Evolutionary conservation across 2,329 filamentous ascomycete genomes (phyloP), one percentile per base, ranked within the genome.

Genomic region (Chalaropsis ovoidea): DNA sequence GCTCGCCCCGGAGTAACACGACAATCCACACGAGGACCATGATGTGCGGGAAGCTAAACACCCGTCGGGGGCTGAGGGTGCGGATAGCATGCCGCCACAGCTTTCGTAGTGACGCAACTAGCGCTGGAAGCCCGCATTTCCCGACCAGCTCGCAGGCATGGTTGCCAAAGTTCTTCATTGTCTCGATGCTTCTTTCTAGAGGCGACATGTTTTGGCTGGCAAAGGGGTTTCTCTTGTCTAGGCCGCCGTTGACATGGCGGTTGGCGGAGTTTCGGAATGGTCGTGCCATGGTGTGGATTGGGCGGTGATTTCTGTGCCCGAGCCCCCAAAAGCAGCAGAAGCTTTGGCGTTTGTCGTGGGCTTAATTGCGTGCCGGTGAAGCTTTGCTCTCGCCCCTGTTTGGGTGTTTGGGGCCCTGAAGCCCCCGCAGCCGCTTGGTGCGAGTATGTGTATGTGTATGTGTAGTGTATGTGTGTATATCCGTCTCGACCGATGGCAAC

Each of bases 1-100:
- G 81, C 77, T 99, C 94, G 0, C 93, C 91, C 85, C 89, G 94
- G 69, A 94, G 83, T 68, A 99, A 72, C 22, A 88, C 80, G 24
- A 89, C 74, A 49, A 91, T 71, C 93, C 94, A 99, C 58, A 92
- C 67, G 13, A 82, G 73, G 19, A 89, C 83, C 69, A 95, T 74
- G 17, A 86, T 74, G 72, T 89, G 87, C 43, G 85, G 82, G 65
- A 90, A 79, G 76, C 80, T 85, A 61, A 86, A 70, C 35, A 86
- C 70, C n/a, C 82, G 78, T 56, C 77, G 76, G 24, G 77, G 72
- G 42, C 77, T 76, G 72, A 85, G 69, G 70, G 83, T 84, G n/a
- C 65, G 61, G 39, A 24, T 15, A 2, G 45, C 22, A 31, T 67
- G 35, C n/a, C 54, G 47, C 71, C 70, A 62, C 24, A 62, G 54